Evolutionary conservation across 2,329 filamentous ascomycete genomes (phyloP).

Genomic region (Botryotinia calthae): DNA sequence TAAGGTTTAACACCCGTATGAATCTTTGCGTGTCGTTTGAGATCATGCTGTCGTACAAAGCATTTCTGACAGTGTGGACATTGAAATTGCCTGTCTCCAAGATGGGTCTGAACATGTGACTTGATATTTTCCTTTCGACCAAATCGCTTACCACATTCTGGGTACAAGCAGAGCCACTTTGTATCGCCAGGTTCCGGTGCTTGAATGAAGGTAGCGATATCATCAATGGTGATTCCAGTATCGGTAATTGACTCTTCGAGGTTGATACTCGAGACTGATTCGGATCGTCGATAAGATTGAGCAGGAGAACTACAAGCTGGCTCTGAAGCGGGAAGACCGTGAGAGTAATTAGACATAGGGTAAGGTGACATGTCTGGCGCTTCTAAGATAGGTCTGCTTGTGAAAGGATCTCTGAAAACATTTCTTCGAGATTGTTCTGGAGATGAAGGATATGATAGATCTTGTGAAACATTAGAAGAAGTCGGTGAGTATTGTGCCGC

Average conservation of each 20-base stretch:
- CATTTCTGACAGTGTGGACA: slow-evolving; percentile 93
- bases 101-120: slow-evolving; percentile 95
- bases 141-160: slow-evolving; percentile 83
- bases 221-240: slow-evolving; percentile 83
- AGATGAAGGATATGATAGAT: slow-evolving; percentile 51
- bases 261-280: slow-evolving; percentile 59
- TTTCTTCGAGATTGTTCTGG: slow-evolving; percentile 51
- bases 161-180: slow-evolving; percentile 74
- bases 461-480: slow-evolving; percentile 42
- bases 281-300: slow-evolving; percentile 52
- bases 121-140: slow-evolving; percentile 99
- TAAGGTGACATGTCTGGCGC: slow-evolving; percentile 26
- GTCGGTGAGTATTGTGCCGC: slow-evolving; percentile 33
- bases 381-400: slow-evolving; percentile 45
- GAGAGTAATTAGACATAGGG: slow-evolving; percentile 23
- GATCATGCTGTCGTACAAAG: slow-evolving; percentile 94
- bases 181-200: slow-evolving; percentile 70
- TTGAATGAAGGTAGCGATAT: slow-evolving; percentile 72
- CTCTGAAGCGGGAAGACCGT: slow-evolving; percentile 24
- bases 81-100: slow-evolving; percentile 92
- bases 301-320: slow-evolving; percentile 26
- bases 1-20: slow-evolving; percentile 96
- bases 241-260: slow-evolving; percentile 66
- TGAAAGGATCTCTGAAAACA: slow-evolving; percentile 46
- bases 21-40: slow-evolving; percentile 96